Evolutionary conservation across 768 basidiomycete species (phyloP), one percentile per base, ranked within the genome.

Genomic region (Boletus sp.): DNA sequence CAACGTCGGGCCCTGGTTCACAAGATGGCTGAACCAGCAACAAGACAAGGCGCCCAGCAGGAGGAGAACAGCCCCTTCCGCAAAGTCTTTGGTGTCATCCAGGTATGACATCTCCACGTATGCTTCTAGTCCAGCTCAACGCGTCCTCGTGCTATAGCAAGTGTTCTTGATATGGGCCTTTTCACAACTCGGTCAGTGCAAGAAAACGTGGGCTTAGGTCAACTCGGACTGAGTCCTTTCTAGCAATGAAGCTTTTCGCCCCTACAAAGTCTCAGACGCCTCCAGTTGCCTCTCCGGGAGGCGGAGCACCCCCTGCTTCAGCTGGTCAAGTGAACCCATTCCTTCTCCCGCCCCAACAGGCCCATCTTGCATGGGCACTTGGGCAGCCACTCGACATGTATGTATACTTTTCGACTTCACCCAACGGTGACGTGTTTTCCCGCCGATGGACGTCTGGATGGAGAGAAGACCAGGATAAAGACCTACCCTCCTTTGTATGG

Each of bases 401-500:
- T 56, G 82, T 92, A 4, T 81, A 86, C 66, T 73, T 94, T 35
- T 83, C 91, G 18, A 89, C 87, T 0, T 84, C 84, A 2, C 84
- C 83, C 2, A 76, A 69, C 6, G 81, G 78, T 7, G 82, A 87
- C 62, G 78, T 86, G 8, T 89, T 89, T 73, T 75, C 78, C 12
- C 73, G 73, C 36, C 77, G 78, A 52, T 79, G 78, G 80, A 80
- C 78, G n/a, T 75, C 78, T 1, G 77, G 72, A 36, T 80, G 77
- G 71, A 71, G 77, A 42, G 76, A 77, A 51, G 74, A 82, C 49
- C 73, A 75, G 37, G 81, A 80, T 45, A 79, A 76, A 54, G 72
- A 67, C 28, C 73, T 92, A 37, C 90, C 90, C 7, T 78, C 79
- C 58, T 86, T 92, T 58, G 77, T 85, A 18, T 94, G 92, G 92